Evolutionary conservation across 352 stramenopile genomes (phyloP), one percentile per base, ranked within the genome.

Genomic region (Phytophthora kernoviae): DNA sequence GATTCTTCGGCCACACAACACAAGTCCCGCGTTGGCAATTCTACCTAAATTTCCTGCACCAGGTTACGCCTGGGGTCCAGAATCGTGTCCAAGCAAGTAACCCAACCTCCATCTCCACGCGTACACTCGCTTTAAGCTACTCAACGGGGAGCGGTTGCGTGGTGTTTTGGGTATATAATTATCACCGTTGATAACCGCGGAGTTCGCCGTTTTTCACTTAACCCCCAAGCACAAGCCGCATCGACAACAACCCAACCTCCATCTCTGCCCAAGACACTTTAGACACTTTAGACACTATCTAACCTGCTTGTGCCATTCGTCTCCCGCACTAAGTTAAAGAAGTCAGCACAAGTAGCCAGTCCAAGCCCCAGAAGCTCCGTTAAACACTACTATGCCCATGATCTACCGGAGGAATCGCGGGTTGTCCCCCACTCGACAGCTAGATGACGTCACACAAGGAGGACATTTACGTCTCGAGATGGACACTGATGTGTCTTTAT

Each of bases 401-500:
- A 89, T 89, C 63, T 87, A 85, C 54, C 75, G 79, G 5, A 77
- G 79, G 37, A 83, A 82, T 43, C 64, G 71, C 26, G 66, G 72
- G 11, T 62, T 75, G 17, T 81, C 65, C 22, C 62, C 70, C 12
- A 75, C 70, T 53, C 68, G 44, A 44, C 57, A 70, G 17, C 20
- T 61, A 8, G 17, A 54, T 18, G 54, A 79, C 36, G 48, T 51
- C n/a, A 43, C 53, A 6, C 43, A 46, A 18, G 69, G 71, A 26
- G 58, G 66, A 11, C 62, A 56, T 6, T 30, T 30, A 40, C 41
- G 43, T 34, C n/a, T 58, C 24, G 58, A 30, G 14, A 24, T 62
- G 9, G 58, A 69, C 34, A 45, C 54, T 24, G 58, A 77, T 39
- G 39, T 58, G 44, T 73, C 68, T 9, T 40, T 77, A 7, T 27